Evolutionary conservation across 495 filamentous ascomycete genomes (phyloP).

Genomic region (Lasiosphaeria miniovina): DNA sequence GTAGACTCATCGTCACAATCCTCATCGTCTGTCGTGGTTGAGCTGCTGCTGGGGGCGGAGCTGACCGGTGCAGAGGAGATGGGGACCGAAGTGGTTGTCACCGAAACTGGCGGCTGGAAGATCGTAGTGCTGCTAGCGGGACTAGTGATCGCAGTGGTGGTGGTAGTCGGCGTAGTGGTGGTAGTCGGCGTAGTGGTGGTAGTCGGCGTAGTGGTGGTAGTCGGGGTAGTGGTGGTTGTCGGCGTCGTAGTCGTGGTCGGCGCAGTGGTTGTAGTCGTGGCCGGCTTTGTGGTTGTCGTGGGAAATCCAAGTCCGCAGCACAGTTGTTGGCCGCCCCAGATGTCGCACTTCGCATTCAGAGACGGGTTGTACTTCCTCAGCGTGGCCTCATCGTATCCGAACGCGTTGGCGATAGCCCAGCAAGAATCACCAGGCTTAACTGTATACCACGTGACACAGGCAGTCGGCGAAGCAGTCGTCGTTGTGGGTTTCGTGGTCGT

Average conservation of each 20-base stretch:
- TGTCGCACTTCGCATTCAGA: slow-evolving; percentile 5
- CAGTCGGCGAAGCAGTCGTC: slow-evolving; percentile 11
- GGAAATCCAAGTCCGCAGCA: slow-evolving; percentile 13
- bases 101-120: slow-evolving; percentile 8
- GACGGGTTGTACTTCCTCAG: slow-evolving; percentile 11
- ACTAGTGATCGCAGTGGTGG: slow-evolving; percentile 11
- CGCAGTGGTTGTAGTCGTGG: slow-evolving; percentile 1
- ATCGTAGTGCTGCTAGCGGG: slow-evolving; percentile 10
- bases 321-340: slow-evolving; percentile 8
- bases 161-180: slow-evolving; percentile 3
- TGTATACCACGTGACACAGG: slow-evolving; percentile 16
- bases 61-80: slow-evolving; percentile 1
- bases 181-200: slow-evolving; percentile 7
- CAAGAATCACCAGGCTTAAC: slow-evolving; percentile 18
- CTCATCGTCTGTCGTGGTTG: not conserved
- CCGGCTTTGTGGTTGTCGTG: slow-evolving; percentile 4
- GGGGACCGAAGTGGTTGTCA: slow-evolving; percentile 9
- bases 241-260: not conserved
- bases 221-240: slow-evolving; percentile 2
- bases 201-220: slow-evolving; percentile 2
- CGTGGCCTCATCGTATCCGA: slow-evolving; percentile 13
- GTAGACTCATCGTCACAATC: slow-evolving; percentile 9
- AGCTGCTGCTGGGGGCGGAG: slow-evolving; percentile 3
- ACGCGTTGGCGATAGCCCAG: slow-evolving; percentile 12
- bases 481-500: slow-evolving; percentile 10